These are phyloP conservation scores for Claviceps fusiformis DNA, from an alignment of 2,329 filamentous ascomycete genomes.

Conservation along the genomic window DNA sequence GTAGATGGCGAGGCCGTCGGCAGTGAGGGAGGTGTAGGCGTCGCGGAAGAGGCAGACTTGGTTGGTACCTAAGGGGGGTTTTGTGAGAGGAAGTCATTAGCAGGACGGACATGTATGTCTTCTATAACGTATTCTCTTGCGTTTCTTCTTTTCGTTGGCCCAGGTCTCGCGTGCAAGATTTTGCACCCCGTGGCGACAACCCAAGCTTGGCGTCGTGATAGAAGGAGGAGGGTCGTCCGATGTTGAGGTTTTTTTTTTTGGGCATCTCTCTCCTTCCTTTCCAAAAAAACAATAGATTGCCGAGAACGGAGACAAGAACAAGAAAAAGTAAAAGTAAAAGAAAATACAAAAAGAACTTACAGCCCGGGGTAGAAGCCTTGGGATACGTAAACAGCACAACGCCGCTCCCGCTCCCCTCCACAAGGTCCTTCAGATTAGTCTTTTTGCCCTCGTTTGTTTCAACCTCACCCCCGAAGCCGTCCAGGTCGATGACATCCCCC, in stretches of 20 bases:
- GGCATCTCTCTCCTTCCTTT: too few relatives aligned
- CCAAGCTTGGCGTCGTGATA: too few relatives aligned
- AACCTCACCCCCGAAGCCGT: constrained; percentile 55
- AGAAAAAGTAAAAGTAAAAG: background rate
- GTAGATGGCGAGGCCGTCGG: constrained; percentile 72
- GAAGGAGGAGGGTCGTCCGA: too few relatives aligned
- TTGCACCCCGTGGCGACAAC: too few relatives aligned
- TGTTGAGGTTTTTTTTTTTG: too few relatives aligned
- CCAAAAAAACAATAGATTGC: too few relatives aligned
- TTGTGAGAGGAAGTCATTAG: background rate
- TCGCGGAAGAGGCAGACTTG: constrained; percentile 93
- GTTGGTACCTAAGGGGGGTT: constrained; percentile 68
- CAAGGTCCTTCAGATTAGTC: constrained; percentile 65
- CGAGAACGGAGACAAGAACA: background rate
- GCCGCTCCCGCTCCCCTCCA: constrained; percentile 71
- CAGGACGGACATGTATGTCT: background rate
- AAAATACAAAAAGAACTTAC: too few relatives aligned
- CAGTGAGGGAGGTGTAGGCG: constrained; percentile 60
- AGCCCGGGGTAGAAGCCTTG: constrained; percentile 85
- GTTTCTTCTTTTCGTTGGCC: background rate
- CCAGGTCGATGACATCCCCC: constrained; percentile 42
- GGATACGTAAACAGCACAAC: constrained; percentile 94
- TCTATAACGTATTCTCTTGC: constrained; percentile 4
- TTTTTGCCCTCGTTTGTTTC: constrained; percentile 74
- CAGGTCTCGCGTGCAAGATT: too few relatives aligned